phyloP scores from a whole-genome alignment of 2,329 filamentous ascomycete species.

The Aspergillus carbonarius region DNA sequence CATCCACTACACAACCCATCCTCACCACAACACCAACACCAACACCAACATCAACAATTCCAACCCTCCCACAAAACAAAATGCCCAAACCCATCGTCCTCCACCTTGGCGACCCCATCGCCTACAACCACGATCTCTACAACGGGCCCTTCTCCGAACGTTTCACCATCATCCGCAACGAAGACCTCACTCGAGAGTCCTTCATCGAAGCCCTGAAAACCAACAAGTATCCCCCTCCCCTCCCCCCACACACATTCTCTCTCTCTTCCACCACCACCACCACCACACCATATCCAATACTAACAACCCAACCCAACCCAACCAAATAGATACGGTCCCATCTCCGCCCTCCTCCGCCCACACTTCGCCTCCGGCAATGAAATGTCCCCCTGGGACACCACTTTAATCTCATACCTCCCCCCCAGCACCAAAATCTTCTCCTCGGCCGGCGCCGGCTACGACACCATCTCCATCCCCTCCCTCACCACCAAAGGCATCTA shows the following conservation, averaged over 20 bases:
- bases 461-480: conserved; percentile 62
- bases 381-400: conserved; percentile 64
- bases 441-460: conserved; percentile 64
- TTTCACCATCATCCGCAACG: conserved; percentile 4
- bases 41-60: not conserved
- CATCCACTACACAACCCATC: not conserved
- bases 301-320: not conserved
- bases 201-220: conserved; percentile 43
- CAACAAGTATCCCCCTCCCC: conserved; percentile 14
- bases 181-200: conserved; percentile 29
- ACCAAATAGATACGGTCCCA: conserved; percentile 30
- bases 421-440: conserved; percentile 60
- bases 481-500: conserved; percentile 44
- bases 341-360: conserved; percentile 53
- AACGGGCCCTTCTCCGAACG: conserved; percentile 10
- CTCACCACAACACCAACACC: not conserved
- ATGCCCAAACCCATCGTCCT: conserved; percentile 37
- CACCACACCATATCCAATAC: not conserved
- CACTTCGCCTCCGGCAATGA: conserved; percentile 65
- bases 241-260: not conserved
- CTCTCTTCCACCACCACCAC: not conserved
- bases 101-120: conserved; percentile 46
- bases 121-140: conserved; percentile 46
- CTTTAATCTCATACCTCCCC: conserved; percentile 59
- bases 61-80: too few species aligned